A percentile compares a stretch with the other conserved stretches of the same genome.
These are phyloP conservation scores for Pyrenopolyporus hunteri DNA, from an alignment of 495 filamentous ascomycete species.

Conservation along the genomic window DNA sequence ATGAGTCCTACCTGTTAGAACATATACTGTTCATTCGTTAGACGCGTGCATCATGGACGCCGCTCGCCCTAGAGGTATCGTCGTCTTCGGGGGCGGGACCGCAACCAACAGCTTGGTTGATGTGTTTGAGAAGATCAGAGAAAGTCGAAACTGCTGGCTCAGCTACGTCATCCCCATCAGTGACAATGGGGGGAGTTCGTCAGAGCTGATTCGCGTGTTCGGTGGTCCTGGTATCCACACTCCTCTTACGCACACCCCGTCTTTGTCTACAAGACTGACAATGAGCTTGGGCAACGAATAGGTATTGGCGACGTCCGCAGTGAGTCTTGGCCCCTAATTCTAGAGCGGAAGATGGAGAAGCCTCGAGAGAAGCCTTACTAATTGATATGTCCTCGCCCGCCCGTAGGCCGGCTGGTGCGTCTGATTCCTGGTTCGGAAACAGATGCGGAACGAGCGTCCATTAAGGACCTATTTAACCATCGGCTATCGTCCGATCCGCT, in stretches of 20 bases:
- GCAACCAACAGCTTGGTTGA: slow-evolving; percentile 94
- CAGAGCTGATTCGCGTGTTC: slow-evolving; percentile 89
- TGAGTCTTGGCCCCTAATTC: slow-evolving; percentile 49
- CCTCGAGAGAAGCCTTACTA: neutral
- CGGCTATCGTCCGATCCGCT: slow-evolving; percentile 66
- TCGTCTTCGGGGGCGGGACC: slow-evolving; percentile 87
- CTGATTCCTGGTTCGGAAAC: slow-evolving; percentile 74
- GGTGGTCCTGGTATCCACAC: slow-evolving; percentile 70
- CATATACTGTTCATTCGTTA: neutral
- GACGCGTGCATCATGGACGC: slow-evolving; percentile 27
- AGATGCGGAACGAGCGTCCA: slow-evolving; percentile 69
- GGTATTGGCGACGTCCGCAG: slow-evolving; percentile 92
- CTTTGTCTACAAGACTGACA: neutral
- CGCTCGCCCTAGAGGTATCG: slow-evolving; percentile 56
- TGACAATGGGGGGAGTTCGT: slow-evolving; percentile 92
- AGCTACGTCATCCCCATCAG: slow-evolving; percentile 92
- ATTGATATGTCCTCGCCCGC: slow-evolving; percentile 2
- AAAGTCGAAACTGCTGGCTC: slow-evolving; percentile 70
- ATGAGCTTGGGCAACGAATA: slow-evolving; percentile 25
- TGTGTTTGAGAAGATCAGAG: slow-evolving; percentile 78
- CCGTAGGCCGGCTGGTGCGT: slow-evolving; percentile 80
- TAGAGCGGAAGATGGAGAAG: neutral
- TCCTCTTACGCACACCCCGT: neutral
- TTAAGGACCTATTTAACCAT: slow-evolving; percentile 85
- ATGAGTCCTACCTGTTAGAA: no score